Evolutionary conservation across 2,329 filamentous ascomycete species (phyloP).

Genomic region (Hymenoscyphus scutula): DNA sequence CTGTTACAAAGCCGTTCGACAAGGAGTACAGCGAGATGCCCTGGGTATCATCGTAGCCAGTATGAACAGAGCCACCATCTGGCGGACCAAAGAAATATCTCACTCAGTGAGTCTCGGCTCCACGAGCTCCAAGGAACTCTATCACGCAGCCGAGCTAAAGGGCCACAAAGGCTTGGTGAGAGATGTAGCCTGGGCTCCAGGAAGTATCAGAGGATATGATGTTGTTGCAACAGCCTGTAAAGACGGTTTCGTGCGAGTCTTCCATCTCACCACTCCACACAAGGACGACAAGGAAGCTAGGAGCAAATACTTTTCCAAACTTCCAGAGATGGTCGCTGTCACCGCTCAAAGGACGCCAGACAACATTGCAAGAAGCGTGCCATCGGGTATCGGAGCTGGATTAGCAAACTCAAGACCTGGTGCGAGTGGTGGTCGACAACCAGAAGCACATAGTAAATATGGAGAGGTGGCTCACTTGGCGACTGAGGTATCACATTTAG

Average conservation of each 20-base stretch:
- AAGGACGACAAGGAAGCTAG: slow-evolving; percentile 45
- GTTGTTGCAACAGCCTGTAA: slow-evolving; percentile 89
- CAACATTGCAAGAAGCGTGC: slow-evolving; percentile 37
- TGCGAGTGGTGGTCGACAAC: slow-evolving; percentile 46
- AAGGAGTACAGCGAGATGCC: slow-evolving; percentile 77
- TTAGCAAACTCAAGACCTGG: slow-evolving; percentile 44
- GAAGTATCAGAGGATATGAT: slow-evolving; percentile 86
- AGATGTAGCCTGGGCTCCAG: slow-evolving; percentile 89
- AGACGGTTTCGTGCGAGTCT: slow-evolving; percentile 87
- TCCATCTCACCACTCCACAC: slow-evolving; percentile 66
- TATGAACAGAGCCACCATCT: slow-evolving; percentile 80
- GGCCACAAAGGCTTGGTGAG: slow-evolving; percentile 76
- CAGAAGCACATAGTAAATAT: slow-evolving; percentile 46
- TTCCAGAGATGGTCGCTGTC: slow-evolving; percentile 29
- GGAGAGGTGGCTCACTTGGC: slow-evolving; percentile 65
- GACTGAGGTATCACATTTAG: slow-evolving; percentile 64
- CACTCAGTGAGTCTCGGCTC: slow-evolving; percentile 50
- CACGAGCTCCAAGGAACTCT: slow-evolving; percentile 73
- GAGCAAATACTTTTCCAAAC: slow-evolving; percentile 34
- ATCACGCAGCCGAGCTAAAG: slow-evolving; percentile 73
- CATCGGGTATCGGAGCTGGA: slow-evolving; percentile 53
- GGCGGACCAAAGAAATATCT: slow-evolving; percentile 64
- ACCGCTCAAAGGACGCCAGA: slow-evolving; percentile 26
- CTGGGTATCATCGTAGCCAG: slow-evolving; percentile 81
- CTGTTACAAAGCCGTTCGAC: slow-evolving; percentile 72